Conservation (phyloP, 192 early-diverging fungal species). For the Coemansia sp. region DNA sequence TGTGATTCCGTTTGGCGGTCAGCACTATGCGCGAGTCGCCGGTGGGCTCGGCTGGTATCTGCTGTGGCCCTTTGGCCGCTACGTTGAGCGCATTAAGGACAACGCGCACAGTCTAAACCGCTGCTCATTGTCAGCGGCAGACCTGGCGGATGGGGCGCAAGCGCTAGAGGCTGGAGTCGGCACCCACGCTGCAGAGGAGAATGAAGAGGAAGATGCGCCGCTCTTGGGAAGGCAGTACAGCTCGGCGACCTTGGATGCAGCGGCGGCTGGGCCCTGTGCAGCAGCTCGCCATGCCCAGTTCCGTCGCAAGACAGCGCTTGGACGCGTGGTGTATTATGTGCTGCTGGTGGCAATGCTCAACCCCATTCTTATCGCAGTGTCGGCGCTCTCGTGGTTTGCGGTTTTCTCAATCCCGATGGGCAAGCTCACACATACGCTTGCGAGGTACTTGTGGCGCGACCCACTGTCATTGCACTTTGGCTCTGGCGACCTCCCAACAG, state of each 20-base stretch:
- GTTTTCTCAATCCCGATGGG: constrained; percentile 94
- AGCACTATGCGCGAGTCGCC: constrained; percentile 63
- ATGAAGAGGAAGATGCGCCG: constrained; percentile 48
- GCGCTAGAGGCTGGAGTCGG: constrained; percentile 26
- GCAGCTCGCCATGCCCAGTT: constrained; percentile 18
- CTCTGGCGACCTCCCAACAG: constrained; percentile 54
- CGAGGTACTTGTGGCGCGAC: constrained; percentile 72
- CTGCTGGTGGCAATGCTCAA: constrained; percentile 53
- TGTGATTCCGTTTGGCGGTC: constrained; percentile 57
- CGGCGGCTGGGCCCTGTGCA: neutral
- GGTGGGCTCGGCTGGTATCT: constrained; percentile 79
- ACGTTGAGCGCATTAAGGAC: constrained; percentile 68
- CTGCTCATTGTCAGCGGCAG: constrained; percentile 15
- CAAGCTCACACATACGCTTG: constrained; percentile 80
- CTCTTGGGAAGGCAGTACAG: constrained; percentile 18
- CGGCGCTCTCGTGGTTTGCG: constrained; percentile 76
- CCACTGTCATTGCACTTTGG: constrained; percentile 76
- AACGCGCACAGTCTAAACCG: constrained; percentile 24
- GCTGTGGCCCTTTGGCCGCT: constrained; percentile 97
- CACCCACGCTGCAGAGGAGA: constrained; percentile 11
- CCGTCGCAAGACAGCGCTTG: constrained; percentile 29
- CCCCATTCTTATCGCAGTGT: constrained; percentile 76
- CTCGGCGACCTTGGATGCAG: neutral
- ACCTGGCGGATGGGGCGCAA: constrained; percentile 25
- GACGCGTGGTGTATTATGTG: constrained; percentile 25